Conservation (phyloP, 371 early-diverging fungal species). For the Mucor irregularis region DNA sequence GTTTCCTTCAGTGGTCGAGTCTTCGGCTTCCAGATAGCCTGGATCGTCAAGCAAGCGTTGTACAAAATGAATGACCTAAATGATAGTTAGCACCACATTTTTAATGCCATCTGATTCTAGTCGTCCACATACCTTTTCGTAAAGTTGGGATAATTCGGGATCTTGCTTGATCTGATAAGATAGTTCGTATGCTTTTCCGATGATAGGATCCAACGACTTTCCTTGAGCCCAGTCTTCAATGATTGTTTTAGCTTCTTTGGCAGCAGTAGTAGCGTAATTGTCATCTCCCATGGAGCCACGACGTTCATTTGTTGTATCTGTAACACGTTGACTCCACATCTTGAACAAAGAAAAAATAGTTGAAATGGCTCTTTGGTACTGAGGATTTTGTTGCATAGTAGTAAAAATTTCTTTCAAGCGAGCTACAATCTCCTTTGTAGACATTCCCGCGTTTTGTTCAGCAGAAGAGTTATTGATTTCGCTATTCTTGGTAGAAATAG, state of each 20-base stretch:
- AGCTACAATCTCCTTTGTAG: neutral
- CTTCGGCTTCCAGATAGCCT: constrained; percentile 20
- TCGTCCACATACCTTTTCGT: constrained; percentile 31
- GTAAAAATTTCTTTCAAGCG: constrained; percentile 4
- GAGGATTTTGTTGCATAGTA: constrained; percentile 35
- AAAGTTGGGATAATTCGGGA: constrained; percentile 18
- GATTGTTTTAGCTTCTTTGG: constrained; percentile 46
- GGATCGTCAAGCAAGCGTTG: constrained; percentile 31
- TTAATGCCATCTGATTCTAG: constrained; percentile 22
- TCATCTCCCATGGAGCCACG: constrained; percentile 7
- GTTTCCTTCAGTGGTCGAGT: constrained; percentile 34
- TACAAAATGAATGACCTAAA: constrained; percentile 25
- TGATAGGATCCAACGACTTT: constrained; percentile 36
- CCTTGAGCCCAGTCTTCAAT: constrained; percentile 60
- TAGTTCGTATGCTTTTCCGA: neutral
- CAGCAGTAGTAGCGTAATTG: constrained; percentile 3
- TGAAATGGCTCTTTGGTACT: constrained; percentile 44
- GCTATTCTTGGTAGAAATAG: neutral
- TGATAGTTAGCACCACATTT: no score
- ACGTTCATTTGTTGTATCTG: neutral
- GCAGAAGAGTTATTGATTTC: neutral
- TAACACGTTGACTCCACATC: constrained; percentile 31
- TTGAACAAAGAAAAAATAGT: constrained; percentile 28
- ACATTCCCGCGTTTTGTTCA: no score
- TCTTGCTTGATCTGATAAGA: constrained; percentile 2